Evolutionary conservation across 2,329 filamentous ascomycete genomes (phyloP), one percentile per base, ranked within the genome.

Genomic region (Colletotrichum chrysophilum): DNA sequence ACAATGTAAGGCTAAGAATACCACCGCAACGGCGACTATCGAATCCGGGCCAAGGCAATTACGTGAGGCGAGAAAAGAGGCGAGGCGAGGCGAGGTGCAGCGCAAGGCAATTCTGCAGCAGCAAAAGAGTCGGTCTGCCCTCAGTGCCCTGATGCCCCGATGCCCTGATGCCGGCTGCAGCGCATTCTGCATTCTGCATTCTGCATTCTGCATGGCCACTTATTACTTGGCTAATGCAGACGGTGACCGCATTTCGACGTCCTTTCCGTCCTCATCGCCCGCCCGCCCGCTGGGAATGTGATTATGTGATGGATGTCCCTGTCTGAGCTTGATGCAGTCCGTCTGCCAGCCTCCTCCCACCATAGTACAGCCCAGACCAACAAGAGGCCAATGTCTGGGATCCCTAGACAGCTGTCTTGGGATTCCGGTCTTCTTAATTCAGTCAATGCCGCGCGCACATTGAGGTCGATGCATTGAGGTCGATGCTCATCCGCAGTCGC

Each of bases 271-370:
- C 58, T 60, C 74, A 43, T 65, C 73, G 68, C 43, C 43, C 38
- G 38, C 38, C 8, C 65, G 73, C 38, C 9, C 65, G 70, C 58
- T 38, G 43, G 28, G 26, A 48, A n/a, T 48, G 55, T 58, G 13
- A 58, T 28, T 12, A 34, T 66, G 26, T 32, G 26, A 75, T 69
- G 70, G 74, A 28, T 74, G 64, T 65, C 74, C 74, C 74, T 75
- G 64, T 32, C 48, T 36, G 43, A 55, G 36, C 26, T 36, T 69
- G 70, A 69, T 73, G 70, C 70, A 52, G 21, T 56, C 52, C 72
- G n/a, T 24, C 13, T 26, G 5, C 26, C 60, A 71, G 32, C 67
- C 61, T 66, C 67, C 61, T 71, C 67, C 30, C 4, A 34, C 30
- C 30, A 1, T 32, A 32, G 30, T 32, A 26, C 26, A n/a, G 68